Evolutionary conservation across 2,329 filamentous ascomycete species (phyloP).

Genomic region (Claviceps capensis): DNA sequence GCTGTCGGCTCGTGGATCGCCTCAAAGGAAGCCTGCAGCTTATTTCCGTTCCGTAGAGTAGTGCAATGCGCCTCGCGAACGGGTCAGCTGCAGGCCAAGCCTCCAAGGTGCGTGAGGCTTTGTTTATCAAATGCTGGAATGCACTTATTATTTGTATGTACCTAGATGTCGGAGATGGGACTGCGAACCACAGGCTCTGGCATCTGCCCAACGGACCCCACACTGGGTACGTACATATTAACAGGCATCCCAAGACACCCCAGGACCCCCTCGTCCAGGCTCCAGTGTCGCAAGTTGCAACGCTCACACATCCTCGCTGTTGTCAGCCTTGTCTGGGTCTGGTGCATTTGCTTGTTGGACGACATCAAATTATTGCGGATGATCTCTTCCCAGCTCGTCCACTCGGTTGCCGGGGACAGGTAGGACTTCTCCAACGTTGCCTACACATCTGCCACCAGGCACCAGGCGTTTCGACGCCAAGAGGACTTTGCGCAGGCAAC

Average conservation of each 20-base stretch:
- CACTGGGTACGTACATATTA: too few relatives aligned
- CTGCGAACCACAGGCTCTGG: too few relatives aligned
- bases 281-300: not conserved
- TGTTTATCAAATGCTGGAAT: not conserved
- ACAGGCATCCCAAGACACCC: too few relatives aligned
- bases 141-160: too few relatives aligned
- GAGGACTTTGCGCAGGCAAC: not conserved
- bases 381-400: not conserved
- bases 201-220: too few relatives aligned
- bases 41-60: not conserved
- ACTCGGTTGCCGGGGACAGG: not conserved
- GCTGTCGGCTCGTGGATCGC: not conserved
- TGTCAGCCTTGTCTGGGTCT: not conserved
- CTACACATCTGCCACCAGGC: not conserved
- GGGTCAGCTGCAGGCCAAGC: not conserved
- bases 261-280: too few relatives aligned
- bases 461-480: not conserved
- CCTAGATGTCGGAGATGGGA: too few relatives aligned
- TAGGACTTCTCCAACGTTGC: not conserved
- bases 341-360: not conserved
- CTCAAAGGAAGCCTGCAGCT: not conserved
- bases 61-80: not conserved
- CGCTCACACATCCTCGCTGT: not conserved
- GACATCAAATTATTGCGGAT: not conserved
- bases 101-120: not conserved